Base-by-base conservation (phyloP, 495 filamentous ascomycete species). In the Margaritispora aquatica region DNA sequence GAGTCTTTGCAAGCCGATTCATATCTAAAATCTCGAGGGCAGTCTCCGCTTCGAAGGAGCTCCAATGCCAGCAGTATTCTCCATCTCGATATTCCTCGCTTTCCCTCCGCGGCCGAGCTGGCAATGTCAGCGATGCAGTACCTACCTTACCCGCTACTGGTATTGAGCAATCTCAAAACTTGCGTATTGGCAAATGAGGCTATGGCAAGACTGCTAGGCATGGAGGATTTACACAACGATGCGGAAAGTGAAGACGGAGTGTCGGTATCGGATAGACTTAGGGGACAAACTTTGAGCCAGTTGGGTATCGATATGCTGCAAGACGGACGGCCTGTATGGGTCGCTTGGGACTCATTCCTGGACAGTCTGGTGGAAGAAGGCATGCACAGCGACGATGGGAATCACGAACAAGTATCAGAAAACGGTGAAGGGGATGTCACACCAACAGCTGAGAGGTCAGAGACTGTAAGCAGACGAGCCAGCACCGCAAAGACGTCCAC, bases 111-210 rank as follows among this genome's bases (percentile, higher is more conserved):
- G 0, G 71, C 72, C 15, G 74, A 78, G 53, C 67, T 84, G 19
- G 81, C 86, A 10, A 79, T 89, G 55, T 77, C 84, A 1, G 80
- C 84, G 1, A 70, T 89, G 66, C 84, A 88, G 67, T 87, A 86
- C 62, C 75, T 89, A 17, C 87, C 86, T 0, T 81, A 85, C 22
- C 87, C 87, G 1, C 64, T 88, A 20, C 64, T 90, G 20, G 80
- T 89, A 1, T 68, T 88, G 38, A 81, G 79, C 19, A 76, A 74
- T 34, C 53, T 78, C 46, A 89, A 88, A 70, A 86, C 82, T 0
- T 76, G 89, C 1, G 74, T 87, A 3, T 66, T 89, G 19, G 86
- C 85, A 9, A 89, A 89, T 66, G 86, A 88, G 52, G 84, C 86
- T 15, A 85, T 88, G 84, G 82, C 80, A 21, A 74, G 80, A 50